phyloP scores from a whole-genome alignment of 352 stramenopile genomes.

The Phytophthora nicotianae region DNA sequence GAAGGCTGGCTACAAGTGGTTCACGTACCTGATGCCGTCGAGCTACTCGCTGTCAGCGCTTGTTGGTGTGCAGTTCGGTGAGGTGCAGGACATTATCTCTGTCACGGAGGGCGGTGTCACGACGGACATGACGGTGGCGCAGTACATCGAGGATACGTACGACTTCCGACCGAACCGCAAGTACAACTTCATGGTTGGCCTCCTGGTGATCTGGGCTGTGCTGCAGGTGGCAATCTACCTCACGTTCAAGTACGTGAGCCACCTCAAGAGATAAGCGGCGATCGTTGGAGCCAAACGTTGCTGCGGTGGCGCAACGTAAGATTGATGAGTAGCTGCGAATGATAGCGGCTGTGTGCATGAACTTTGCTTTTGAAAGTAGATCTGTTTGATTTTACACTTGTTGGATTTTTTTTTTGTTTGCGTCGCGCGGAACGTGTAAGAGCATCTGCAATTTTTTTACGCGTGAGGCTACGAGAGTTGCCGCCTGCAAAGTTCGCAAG shows the following conservation, averaged over 20 bases:
- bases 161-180: too few species aligned
- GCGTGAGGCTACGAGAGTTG: too few species aligned
- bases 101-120: slow-evolving; percentile 11
- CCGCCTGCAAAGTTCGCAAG: too few species aligned
- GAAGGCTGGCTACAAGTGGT: too few species aligned
- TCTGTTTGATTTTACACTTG: too few species aligned
- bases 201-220: too few species aligned
- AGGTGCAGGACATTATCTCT: slow-evolving; percentile 30
- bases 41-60: slow-evolving; percentile 42
- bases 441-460: too few species aligned
- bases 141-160: too few species aligned
- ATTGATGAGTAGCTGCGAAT: slow-evolving; percentile 14
- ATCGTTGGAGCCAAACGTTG: slow-evolving; percentile 17
- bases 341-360: slow-evolving; percentile 20
- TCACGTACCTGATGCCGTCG: too few species aligned
- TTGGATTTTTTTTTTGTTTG: too few species aligned
- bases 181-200: too few species aligned
- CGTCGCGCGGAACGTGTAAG: too few species aligned
- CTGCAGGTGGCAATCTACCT: slow-evolving; percentile 51
- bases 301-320: not conserved
- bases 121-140: slow-evolving; percentile 30
- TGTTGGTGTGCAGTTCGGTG: slow-evolving; percentile 38
- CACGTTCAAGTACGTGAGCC: slow-evolving; percentile 72
- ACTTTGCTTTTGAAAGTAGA: slow-evolving; percentile 13
- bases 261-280: slow-evolving; percentile 58